Evolutionary conservation across 306 rosid species (phyloP), one percentile per base, ranked within the genome.

Genomic region (Prunus kanzakura): DNA sequence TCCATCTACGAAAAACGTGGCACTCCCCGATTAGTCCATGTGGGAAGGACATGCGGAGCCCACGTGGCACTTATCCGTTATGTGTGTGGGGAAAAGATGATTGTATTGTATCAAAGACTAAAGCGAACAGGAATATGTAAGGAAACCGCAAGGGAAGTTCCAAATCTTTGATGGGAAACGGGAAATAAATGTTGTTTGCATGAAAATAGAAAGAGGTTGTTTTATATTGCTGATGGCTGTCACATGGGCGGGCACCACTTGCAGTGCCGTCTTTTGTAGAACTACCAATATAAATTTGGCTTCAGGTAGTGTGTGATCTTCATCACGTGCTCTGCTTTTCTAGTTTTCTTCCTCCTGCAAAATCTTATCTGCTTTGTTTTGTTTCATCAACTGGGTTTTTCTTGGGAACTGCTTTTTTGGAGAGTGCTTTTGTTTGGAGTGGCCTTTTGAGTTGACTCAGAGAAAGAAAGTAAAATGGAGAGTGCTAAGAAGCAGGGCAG

Each of bases 1-100:
- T 82, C 80, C 76, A 45, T 23, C 14, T 3, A 6, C 1, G 23
- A 69, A 45, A 71, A 57, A 67, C 64, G 69, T 78, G 83, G 77
- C 84, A 55, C 50, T 62, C 8, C 4, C 10, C 14, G 11, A 51
- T 73, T 58, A 18, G 67, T 63, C 83, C 75, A 76, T 29, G 38
- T 76, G 29, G 80, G 50, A 71, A 14, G 72, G 27, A 32, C 35
- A 32, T 32, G 76, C 80, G 83, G 82, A 78, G 61, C 83, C 73
- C 82, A 58, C 62, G 63, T 81, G 86, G 67, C 74, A 69, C 82
- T 81, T 84, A 86, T 86, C 88, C 47, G 14, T 51, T 58, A 16
- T 47, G 52, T 14, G 14, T 51, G 63, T 29, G 66, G 50, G 25
- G 56, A 46, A 69, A 77, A 67, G 54, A 84, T 57, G 81, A 63